Evolutionary conservation across 2,329 filamentous ascomycete genomes (phyloP).

Genomic region (Colletotrichum neosansevieriae): DNA sequence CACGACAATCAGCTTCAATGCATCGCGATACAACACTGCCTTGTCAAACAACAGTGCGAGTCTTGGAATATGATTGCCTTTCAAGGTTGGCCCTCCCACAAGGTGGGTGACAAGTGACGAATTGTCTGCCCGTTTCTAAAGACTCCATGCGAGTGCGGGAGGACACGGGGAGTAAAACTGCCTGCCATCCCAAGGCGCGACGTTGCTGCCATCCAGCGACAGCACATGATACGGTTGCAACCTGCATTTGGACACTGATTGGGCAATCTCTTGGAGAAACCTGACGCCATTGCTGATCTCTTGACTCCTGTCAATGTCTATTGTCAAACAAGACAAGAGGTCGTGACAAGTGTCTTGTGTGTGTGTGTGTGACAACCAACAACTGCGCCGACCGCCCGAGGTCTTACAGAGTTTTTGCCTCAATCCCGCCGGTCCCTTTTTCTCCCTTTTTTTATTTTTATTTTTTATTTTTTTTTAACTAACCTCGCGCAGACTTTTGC

Average conservation of each 20-base stretch:
- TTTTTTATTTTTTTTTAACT: neutral
- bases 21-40: constrained; percentile 1
- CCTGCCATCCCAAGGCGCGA: constrained; percentile 35
- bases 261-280: constrained; percentile 22
- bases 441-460: no score
- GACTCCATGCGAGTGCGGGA: constrained; percentile 26
- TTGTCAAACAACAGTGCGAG: constrained; percentile 8
- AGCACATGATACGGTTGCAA: constrained; percentile 33
- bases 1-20: neutral
- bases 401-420: neutral
- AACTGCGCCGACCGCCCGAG: constrained; percentile 17
- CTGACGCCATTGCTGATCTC: constrained; percentile 30
- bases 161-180: constrained; percentile 12
- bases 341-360: constrained; percentile 23
- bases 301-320: constrained; percentile 31
- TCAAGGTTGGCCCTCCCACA: constrained; percentile 19
- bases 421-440: neutral
- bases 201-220: constrained; percentile 25
- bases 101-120: constrained; percentile 4
- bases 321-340: constrained; percentile 28
- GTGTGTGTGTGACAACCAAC: constrained; percentile 18
- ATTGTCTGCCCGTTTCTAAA: constrained; percentile 17
- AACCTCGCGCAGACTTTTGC: neutral
- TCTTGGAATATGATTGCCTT: neutral
- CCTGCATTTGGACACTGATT: constrained; percentile 13